These are phyloP conservation scores for Cyberlindnera xylosilytica DNA, from an alignment of 805 yeast species.

Conservation along the genomic window DNA sequence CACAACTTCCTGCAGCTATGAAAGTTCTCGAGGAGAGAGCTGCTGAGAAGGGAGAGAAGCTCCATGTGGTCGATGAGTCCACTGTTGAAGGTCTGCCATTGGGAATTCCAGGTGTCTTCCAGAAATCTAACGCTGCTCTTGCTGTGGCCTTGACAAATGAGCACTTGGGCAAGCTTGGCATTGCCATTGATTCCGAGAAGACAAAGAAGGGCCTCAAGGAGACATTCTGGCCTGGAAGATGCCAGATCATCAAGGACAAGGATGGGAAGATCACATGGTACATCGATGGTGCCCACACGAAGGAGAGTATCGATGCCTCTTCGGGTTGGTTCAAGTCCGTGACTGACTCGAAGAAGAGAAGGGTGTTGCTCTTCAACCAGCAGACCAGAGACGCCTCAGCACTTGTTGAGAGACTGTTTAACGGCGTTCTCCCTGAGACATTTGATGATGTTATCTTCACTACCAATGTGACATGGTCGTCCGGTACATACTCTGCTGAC, in stretches of 20 bases:
- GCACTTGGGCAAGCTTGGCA: slow-evolving; percentile 52
- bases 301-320: slow-evolving; percentile 82
- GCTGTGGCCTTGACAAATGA: slow-evolving; percentile 70
- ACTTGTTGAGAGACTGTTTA: slow-evolving; percentile 52
- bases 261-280: slow-evolving; percentile 61
- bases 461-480: slow-evolving; percentile 88
- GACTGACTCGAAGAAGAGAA: slow-evolving; percentile 29
- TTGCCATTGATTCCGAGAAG: slow-evolving; percentile 27
- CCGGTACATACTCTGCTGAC: slow-evolving; percentile 77
- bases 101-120: slow-evolving; percentile 85
- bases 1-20: slow-evolving; percentile 54
- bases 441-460: slow-evolving; percentile 83
- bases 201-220: slow-evolving; percentile 51
- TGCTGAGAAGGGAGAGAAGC: slow-evolving; percentile 49
- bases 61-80: slow-evolving; percentile 47
- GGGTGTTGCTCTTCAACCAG: slow-evolving; percentile 81
- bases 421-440: slow-evolving; percentile 37
- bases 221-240: slow-evolving; percentile 94
- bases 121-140: slow-evolving; percentile 78
- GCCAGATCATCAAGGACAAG: slow-evolving; percentile 59
- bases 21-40: slow-evolving; percentile 65
- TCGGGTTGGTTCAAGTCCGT: slow-evolving; percentile 69
- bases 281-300: slow-evolving; percentile 95
- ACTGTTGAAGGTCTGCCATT: slow-evolving; percentile 37
- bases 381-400: slow-evolving; percentile 84